phyloP scores from a whole-genome alignment of 495 filamentous ascomycete genomes.

The Aspergillus haitiensis region DNA sequence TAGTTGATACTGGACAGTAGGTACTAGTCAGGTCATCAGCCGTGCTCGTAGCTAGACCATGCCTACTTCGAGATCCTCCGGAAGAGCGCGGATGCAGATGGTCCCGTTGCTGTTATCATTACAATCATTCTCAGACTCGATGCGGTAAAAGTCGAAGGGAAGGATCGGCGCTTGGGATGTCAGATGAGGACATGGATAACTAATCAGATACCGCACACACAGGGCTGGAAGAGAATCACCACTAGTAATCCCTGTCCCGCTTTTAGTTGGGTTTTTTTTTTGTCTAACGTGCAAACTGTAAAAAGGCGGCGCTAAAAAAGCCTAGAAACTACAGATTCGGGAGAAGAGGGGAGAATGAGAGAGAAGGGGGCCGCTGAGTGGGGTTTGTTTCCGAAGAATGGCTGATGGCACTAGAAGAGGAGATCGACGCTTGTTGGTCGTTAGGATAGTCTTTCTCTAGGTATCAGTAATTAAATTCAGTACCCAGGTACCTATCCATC shows the following conservation, averaged over 20 bases:
- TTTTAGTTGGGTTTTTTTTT: background rate
- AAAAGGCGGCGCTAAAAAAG: background rate
- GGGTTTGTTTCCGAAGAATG: constrained; percentile 5
- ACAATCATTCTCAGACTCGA: constrained; percentile 22
- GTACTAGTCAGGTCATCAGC: background rate
- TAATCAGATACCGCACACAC: background rate
- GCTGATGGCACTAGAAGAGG: constrained; percentile 2
- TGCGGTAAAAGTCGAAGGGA: constrained; percentile 4
- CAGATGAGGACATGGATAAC: constrained; percentile 16
- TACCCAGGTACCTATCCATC: too few relatives aligned
- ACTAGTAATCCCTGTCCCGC: constrained; percentile 5
- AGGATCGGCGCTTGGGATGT: constrained; percentile 32
- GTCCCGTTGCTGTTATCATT: constrained; percentile 12
- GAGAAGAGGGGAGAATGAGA: background rate
- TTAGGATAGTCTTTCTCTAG: background rate
- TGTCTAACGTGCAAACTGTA: background rate
- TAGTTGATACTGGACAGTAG: background rate
- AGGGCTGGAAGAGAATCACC: constrained; percentile 4
- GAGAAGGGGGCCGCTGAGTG: constrained; percentile 13
- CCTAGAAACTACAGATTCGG: too few relatives aligned
- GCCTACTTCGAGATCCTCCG: constrained; percentile 21
- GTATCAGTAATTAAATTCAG: too few relatives aligned
- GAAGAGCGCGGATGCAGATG: constrained; percentile 35
- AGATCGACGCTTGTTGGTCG: constrained; percentile 17
- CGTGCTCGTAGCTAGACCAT: too few relatives aligned